Conservation (phyloP, 1,284 basidiomycete genomes). For the Trametes versicolor region DNA sequence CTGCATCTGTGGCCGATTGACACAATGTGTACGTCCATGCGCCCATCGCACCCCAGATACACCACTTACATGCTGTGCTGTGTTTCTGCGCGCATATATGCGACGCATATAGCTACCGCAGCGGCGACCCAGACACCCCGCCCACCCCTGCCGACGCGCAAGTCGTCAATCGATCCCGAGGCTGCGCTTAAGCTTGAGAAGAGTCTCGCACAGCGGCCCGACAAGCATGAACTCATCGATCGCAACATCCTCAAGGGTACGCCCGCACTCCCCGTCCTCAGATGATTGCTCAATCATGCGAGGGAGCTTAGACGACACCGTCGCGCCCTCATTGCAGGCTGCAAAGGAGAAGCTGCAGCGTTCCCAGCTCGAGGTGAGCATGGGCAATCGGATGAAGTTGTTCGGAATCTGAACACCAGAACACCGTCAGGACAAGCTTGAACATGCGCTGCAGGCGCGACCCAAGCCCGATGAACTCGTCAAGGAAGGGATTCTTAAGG, state of each 20-base stretch:
- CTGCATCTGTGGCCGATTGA: background rate
- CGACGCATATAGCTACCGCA: conserved; percentile 17
- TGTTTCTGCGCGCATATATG: background rate
- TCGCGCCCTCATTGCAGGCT: conserved; percentile 77
- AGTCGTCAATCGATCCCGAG: conserved; percentile 51
- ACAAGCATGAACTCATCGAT: conserved; percentile 73
- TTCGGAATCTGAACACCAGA: background rate
- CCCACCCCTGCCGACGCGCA: conserved; percentile 41
- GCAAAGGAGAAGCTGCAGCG: conserved; percentile 72
- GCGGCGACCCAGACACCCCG: conserved; percentile 26
- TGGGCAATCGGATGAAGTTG: background rate
- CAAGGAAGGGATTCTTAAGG: conserved; percentile 72
- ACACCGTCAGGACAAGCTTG: conserved; percentile 68
- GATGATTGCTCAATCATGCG: background rate
- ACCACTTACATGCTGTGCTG: background rate
- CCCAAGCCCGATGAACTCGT: conserved; percentile 77
- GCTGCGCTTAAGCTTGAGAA: conserved; percentile 64
- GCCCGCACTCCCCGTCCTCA: conserved; percentile 21
- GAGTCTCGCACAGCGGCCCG: conserved; percentile 63
- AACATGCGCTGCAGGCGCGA: conserved; percentile 69
- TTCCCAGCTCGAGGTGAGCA: conserved; percentile 69
- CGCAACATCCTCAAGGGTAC: conserved; percentile 82
- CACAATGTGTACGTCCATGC: conserved; percentile 29
- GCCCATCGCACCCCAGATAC: background rate
- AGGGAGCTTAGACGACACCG: conserved; percentile 62